These are phyloP conservation scores for Schizophyllum amplum DNA, from an alignment of 1,284 basidiomycete genomes.

Conservation along the genomic window DNA sequence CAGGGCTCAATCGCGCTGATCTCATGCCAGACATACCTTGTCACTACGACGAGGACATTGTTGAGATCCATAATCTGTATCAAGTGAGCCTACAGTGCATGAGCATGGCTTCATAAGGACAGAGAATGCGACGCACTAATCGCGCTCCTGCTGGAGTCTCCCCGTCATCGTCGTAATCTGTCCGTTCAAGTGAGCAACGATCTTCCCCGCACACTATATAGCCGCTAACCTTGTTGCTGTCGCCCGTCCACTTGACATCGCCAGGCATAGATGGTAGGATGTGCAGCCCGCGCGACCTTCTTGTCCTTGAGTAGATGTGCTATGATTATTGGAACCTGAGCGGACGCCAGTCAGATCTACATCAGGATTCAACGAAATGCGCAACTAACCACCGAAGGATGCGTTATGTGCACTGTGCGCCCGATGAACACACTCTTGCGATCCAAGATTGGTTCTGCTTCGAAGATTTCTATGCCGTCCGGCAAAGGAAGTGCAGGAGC, in stretches of 20 bases:
- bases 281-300: conserved; percentile 70
- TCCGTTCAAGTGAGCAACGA: conserved; percentile 1
- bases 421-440: conserved; percentile 81
- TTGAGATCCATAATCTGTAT: conserved; percentile 80
- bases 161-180: conserved; percentile 92
- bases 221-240: conserved; percentile 60
- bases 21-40: conserved; percentile 37
- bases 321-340: conserved; percentile 65
- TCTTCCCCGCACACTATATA: neutral
- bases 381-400: conserved; percentile 61
- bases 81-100: conserved; percentile 45
- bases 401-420: conserved; percentile 68
- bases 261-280: conserved; percentile 89
- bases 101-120: no score
- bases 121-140: conserved; percentile 29
- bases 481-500: conserved; percentile 33
- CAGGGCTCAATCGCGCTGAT: neutral
- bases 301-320: conserved; percentile 67
- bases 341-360: neutral
- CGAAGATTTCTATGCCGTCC: conserved; percentile 52
- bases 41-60: conserved; percentile 80
- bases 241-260: conserved; percentile 60
- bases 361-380: neutral
- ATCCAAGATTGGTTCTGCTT: conserved; percentile 74
- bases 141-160: conserved; percentile 87